Evolutionary conservation across 768 basidiomycete genomes (phyloP), one percentile per base, ranked within the genome.

Genomic region (Chalciporus sphaerocephalus): DNA sequence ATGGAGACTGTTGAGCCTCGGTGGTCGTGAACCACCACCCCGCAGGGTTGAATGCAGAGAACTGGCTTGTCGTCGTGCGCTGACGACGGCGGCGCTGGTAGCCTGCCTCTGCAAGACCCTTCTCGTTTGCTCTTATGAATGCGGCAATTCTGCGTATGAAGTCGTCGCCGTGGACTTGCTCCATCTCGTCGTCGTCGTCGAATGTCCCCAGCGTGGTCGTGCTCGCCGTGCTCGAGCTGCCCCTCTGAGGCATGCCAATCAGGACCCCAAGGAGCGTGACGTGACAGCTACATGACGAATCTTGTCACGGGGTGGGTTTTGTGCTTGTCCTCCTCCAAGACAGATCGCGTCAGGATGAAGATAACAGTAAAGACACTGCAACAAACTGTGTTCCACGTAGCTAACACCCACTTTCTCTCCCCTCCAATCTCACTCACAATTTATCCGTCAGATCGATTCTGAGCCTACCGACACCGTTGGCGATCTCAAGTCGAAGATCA

Each of bases 321-420:
- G 44, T 49, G 33, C 30, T 41, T 34, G 58, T 53, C 52, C 40
- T 48, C 49, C 54, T 48, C 30, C 30, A 32, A 6, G 30, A 15
- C 30, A 32, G 46, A 41, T 50, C 62, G 55, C 25, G 38, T 22
- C 69, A 76, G 64, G 65, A 89, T 92, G 85, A 91, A 92, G 79
- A 79, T 98, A 68, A 95, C 92, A 21, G 74, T 98, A 61, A 98
- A 97, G 73, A 97, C 94, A 1, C 80, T 94, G 12, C 87, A 92
- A 69, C 91, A 95, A 65, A 94, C 93, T 74, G 78, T 88, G 53
- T 94, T 92, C 70, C 78, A 83, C 62, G 85, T 90, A 61, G 6
- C 67, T 56, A n/a, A n/a, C 28, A 35, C 23, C 13, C 16, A 22
- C 42, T 3, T 0, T n/a, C n/a, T n/a, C 2, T 13, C 2, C 20